Evolutionary conservation across 2,329 filamentous ascomycete species (phyloP), one percentile per base, ranked within the genome.

Genomic region (Corinectria fuckeliana): DNA sequence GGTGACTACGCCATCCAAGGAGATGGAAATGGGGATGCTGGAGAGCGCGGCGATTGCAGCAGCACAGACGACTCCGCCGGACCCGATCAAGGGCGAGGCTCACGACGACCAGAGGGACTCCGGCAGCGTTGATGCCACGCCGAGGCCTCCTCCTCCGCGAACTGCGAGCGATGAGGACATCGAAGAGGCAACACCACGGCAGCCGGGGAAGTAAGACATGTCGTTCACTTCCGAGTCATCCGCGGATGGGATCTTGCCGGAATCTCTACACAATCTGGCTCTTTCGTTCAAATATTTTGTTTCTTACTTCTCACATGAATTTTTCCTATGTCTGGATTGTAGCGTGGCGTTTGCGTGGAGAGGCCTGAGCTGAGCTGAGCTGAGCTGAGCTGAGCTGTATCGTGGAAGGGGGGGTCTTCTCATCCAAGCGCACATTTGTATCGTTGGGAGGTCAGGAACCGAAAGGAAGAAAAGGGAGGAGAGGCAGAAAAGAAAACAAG

Each of bases 1-100:
- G 11, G 74, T 71, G 41, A 82, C 80, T 8, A 85, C 81, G 14
- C 82, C 83, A 1, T 79, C 76, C 2, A 77, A 77, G 39, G 80
- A 82, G 58, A 61, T 74, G 56, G 72, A 69, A 61, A 67, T 69
- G 50, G 75, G 72, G 11, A 50, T 72, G 8, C 62, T 77, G 21
- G 68, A 66, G 16, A 60, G 58, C 21, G 61, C 64, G 25, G 28
- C 50, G 14, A 21, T 49, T 36, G 56, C 50, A 10, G 52, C 62
- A 21, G 58, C 63, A 20, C 64, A 59, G 45, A 73, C 70, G 45
- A 73, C 70, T n/a, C 71, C 68, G 20, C 72, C 69, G 14, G 66
- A 71, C 5, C 32, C 45, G 7, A 64, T 49, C 34, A 67, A 63
- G 34, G 57, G 56, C 28, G 54, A 58, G 16, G 61, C 48, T 23